Evolutionary conservation across 108 stramenopile genomes (phyloP).

Genomic region (Cylindrotheca closterium): DNA sequence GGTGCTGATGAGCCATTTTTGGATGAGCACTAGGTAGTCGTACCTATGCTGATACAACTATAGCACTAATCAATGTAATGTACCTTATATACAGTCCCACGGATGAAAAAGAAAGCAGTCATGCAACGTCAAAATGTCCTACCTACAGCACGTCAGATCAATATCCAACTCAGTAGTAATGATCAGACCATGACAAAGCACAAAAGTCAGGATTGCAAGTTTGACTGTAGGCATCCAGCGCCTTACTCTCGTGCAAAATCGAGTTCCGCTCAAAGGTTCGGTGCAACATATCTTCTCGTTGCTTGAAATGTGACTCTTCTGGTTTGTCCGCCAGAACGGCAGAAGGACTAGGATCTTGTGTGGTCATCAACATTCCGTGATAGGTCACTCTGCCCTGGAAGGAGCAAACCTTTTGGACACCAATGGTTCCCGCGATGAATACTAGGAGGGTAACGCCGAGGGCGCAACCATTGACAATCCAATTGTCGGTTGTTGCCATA

Average conservation of each 20-base stretch:
- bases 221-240: not conserved
- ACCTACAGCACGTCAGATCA: no score
- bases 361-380: slow-evolving; percentile 13
- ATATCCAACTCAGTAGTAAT: no score
- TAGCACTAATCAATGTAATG: no score
- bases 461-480: not conserved
- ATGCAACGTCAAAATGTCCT: no score
- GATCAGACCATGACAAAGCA: no score
- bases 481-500: not conserved
- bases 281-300: not conserved
- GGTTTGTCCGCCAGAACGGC: not conserved
- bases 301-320: not conserved
- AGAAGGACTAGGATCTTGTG: not conserved
- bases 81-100: no score
- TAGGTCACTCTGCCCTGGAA: slow-evolving; percentile 14
- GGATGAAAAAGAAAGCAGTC: no score
- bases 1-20: no score
- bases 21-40: no score
- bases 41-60: no score
- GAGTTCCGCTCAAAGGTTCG: not conserved
- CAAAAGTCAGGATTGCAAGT: no score
- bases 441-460: not conserved
- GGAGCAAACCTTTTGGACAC: slow-evolving; percentile 4
- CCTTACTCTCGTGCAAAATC: not conserved
- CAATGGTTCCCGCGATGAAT: not conserved